Base-by-base conservation (phyloP, 805 yeast genomes). In the Zygosaccharomyces kombuchaensis region DNA sequence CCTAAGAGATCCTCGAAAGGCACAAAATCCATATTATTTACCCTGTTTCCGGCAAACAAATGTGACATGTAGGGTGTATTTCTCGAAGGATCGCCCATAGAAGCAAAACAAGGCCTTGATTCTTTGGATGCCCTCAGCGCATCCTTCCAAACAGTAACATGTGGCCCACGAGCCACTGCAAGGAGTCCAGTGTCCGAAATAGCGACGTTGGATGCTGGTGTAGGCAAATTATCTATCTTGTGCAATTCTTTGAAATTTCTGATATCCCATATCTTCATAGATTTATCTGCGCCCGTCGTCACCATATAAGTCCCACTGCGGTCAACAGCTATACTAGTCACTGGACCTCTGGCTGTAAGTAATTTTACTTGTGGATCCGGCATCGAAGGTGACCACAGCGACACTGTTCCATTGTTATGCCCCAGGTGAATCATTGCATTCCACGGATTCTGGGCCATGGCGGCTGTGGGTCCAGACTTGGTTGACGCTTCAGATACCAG, bases 1-100 rank as follows among this genome's bases (percentile, higher is more conserved):
- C 96, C 96, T 19, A 93, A 72, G n/a, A 91, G 72, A 85, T 93
- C 99, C 71, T 93, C 99, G 67, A 83, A 93, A 10, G 99, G 99
- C 31, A 91, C 95, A 63, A 83, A 89, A 58, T 76, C 77, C 34
- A 81, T 70, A 45, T 76, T 77, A 55, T 80, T 82, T 13, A 88
- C 74, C 53, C 77, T 81, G 16, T 87, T 80, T 2, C 96, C 86
- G 3, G 96, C 84, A 32, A 86, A 69, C 58, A 88, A 66, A 64
- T 93, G 96, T 52, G 82, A 82, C 97, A 93, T 89, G 60, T 93
- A 93, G 25, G 98, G 97, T 2, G 85, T 77, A 10, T 78, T 73
- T 52, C 69, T 65, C 31, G 58, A 52, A 17, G 47, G 47, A 17
- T 52, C 43, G 31, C 66, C 66, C 58, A 61, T 63, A 12, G 69